Base-by-base conservation (phyloP, 116 monocot genomes). In the Papilionanthe hybrid region DNA sequence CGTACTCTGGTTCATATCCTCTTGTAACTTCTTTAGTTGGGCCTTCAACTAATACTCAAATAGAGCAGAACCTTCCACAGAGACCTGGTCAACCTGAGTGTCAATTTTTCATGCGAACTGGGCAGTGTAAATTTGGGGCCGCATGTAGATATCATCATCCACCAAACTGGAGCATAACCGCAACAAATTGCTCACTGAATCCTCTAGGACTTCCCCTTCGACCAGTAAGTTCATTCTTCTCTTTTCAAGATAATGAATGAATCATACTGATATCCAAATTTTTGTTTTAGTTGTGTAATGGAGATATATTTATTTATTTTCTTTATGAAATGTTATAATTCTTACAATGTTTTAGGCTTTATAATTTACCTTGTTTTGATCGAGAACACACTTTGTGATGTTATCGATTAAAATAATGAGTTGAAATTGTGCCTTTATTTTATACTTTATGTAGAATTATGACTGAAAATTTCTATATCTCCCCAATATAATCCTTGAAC, bases 131-230 rank as follows among this genome's bases (percentile, higher is more conserved):
- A 79, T 99, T 82, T 72, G 95, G 99, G 57, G 76, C 93, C 41
- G 82, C 93, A 47, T 99, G 99, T 81, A 95, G 85, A 86, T 99
- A 93, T 69, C 88, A 99, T 84, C 99, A 99, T 85, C 99, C 95
- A 55, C 87, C 83, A 58, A 88, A 86, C 10, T 83, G 85, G 88
- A 89, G 83, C 13, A 57, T 82, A 43, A 84, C 83, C 55, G 83
- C 81, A 73, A 85, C 80, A 49, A 88, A 86, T 67, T 83, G 80
- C 78, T 72, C 81, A 12, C 84, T 95, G 23, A 93, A 81, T 79
- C 88, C 92, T 47, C 79, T 95, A 0, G 91, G 99, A 23, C 89
- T 93, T 58, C 99, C 99, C 81, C 84, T 99, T 87, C 93, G 99
- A 43, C 93, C 93, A 81, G 95, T 99, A 88, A 32, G 84, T 30